Base-by-base conservation (phyloP, 1,284 basidiomycete genomes). In the Pseudozyma tsukubaensis region DNA sequence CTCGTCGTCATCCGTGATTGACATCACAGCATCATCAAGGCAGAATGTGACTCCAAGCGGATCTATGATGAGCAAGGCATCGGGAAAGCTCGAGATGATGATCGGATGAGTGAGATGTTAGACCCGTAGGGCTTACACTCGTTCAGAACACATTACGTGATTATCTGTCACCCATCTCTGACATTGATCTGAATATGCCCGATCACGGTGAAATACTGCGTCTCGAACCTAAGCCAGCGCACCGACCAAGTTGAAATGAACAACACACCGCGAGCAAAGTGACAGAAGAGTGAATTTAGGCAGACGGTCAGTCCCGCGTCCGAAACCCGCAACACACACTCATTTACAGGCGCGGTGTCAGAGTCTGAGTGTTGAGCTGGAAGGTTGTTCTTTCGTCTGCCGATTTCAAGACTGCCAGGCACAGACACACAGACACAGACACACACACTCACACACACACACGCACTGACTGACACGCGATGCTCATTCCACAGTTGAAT, bases 301-400 rank as follows among this genome's bases (percentile, higher is more conserved):
- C 19, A 29, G 34, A 24, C 24, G 40, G 34, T 48, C 55, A 50
- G 21, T 43, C 59, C 57, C 62, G 67, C 55, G 60, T 59, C 42
- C 32, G 57, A 42, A 34, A 45, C n/a, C 18, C 32, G 11, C 29
- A 35, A 29, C 13, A 36, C 10, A 54, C 29, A 54, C 34, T 19
- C 29, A 35, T 29, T 7, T 8, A 12, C 19, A n/a, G 16, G 37
- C 39, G 51, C 58, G 47, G 42, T 19, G 49, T 40, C 16, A 42
- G 13, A 10, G 19, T 10, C 43, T 29, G 50, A 21, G 51, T 63
- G 69, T 62, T 56, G 69, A 66, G 69, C 59, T 72, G 69, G 69
- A 72, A 72, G 69, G 53, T 61, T 53, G 19, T 29, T 29, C 24
- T 29, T 29, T 29, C 6, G 24, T 6, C 24, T 29, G 24, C 24